Conservation (phyloP, 2,329 filamentous ascomycete species). For the Fusarium sp. region DNA sequence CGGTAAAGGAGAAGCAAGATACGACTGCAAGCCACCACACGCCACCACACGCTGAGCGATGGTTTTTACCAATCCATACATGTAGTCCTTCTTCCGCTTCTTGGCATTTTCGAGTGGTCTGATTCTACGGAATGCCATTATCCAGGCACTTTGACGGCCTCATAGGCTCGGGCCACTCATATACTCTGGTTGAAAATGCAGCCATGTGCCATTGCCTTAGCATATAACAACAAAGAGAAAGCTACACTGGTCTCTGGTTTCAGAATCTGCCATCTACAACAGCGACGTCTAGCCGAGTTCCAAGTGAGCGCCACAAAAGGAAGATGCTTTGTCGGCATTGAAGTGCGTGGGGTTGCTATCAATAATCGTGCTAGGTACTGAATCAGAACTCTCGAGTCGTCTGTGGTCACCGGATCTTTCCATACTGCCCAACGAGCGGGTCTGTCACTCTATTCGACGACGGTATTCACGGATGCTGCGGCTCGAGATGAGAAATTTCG, state of each 20-base stretch:
- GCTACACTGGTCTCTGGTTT: conserved; percentile 3
- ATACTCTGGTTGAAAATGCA: not conserved
- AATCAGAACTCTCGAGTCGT: conserved; percentile 3
- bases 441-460: not conserved
- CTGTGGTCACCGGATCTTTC: conserved; percentile 7
- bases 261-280: conserved; percentile 10
- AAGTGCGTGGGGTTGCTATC: conserved; percentile 1
- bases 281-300: conserved; percentile 19
- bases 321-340: conserved; percentile 7
- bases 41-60: conserved; percentile 20
- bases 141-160: conserved; percentile 19
- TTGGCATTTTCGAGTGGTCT: conserved; percentile 36
- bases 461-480: conserved; percentile 19
- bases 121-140: conserved; percentile 36
- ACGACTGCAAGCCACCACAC: conserved; percentile 34
- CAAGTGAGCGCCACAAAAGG: conserved; percentile 25
- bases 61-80: conserved; percentile 19
- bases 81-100: conserved; percentile 19
- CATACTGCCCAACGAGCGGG: conserved; percentile 3
- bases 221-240: conserved; percentile 12
- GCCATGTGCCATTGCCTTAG: not conserved
- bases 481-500: conserved; percentile 26
- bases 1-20: conserved; percentile 33
- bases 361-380: not conserved
- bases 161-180: conserved; percentile 26